These are phyloP conservation scores for Croton laevigatus DNA, from an alignment of 441 rosid genomes.

Conservation along the genomic window DNA sequence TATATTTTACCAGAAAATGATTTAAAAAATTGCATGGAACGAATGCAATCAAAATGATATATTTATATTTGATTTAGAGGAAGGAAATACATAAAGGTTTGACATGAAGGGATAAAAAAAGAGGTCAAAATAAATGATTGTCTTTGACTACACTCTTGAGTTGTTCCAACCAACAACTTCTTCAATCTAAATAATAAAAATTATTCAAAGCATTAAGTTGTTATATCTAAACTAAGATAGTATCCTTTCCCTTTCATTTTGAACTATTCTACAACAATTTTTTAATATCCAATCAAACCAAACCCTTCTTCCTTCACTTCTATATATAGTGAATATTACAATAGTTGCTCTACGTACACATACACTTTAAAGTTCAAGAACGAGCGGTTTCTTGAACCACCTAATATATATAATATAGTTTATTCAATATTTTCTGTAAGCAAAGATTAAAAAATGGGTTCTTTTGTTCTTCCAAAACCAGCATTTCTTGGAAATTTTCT, in stretches of 20 bases:
- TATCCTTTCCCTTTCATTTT: background rate
- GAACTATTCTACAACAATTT: background rate
- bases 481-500: slow-evolving; percentile 25
- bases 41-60: background rate
- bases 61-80: background rate
- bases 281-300: background rate
- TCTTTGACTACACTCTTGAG: slow-evolving; percentile 33
- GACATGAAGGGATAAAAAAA: slow-evolving; percentile 25
- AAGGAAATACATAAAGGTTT: background rate
- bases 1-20: background rate
- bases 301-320: background rate
- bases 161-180: slow-evolving; percentile 24
- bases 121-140: slow-evolving; percentile 23
- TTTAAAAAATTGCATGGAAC: background rate
- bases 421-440: background rate
- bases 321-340: slow-evolving; percentile 7
- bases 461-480: slow-evolving; percentile 27
- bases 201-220: background rate
- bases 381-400: background rate
- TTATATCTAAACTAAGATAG: background rate
- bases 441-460: slow-evolving; percentile 33
- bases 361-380: background rate
- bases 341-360: background rate
- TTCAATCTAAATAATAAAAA: background rate
- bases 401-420: too few relatives aligned